Evolutionary conservation across 352 stramenopile genomes (phyloP).

Genomic region (Phytophthora sojae): DNA sequence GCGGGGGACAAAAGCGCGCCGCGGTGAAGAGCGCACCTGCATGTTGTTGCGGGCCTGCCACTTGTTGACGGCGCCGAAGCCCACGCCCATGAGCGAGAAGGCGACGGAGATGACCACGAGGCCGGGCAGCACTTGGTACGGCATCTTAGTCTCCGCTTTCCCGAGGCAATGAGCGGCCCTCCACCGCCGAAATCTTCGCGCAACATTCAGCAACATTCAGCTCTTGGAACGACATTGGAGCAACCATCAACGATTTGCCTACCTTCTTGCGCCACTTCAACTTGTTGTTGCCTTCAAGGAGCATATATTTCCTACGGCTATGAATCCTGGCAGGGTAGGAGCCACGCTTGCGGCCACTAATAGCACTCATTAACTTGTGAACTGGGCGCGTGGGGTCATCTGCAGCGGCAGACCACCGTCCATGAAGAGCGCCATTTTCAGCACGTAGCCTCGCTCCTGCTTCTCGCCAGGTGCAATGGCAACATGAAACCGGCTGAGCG

Average conservation of each 20-base stretch:
- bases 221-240: neutral
- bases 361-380: neutral
- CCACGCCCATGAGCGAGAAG: constrained; percentile 84
- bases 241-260: neutral
- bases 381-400: constrained; percentile 37
- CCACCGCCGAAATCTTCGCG: neutral
- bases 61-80: constrained; percentile 81
- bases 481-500: constrained; percentile 55
- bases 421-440: constrained; percentile 71
- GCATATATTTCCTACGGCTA: too few species aligned
- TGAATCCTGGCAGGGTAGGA: too few species aligned
- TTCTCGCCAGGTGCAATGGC: constrained; percentile 47
- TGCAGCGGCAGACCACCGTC: constrained; percentile 52
- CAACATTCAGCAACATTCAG: neutral
- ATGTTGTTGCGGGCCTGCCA: constrained; percentile 69
- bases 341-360: too few species aligned
- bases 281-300: too few species aligned
- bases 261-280: too few species aligned
- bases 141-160: constrained; percentile 54
- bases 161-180: neutral
- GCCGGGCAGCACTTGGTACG: constrained; percentile 87
- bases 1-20: neutral
- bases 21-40: constrained; percentile 51
- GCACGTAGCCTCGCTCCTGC: constrained; percentile 55
- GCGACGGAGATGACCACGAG: constrained; percentile 78